Conservation (phyloP, 345 rosid species). For the Eucalyptus pauciflora region DNA sequence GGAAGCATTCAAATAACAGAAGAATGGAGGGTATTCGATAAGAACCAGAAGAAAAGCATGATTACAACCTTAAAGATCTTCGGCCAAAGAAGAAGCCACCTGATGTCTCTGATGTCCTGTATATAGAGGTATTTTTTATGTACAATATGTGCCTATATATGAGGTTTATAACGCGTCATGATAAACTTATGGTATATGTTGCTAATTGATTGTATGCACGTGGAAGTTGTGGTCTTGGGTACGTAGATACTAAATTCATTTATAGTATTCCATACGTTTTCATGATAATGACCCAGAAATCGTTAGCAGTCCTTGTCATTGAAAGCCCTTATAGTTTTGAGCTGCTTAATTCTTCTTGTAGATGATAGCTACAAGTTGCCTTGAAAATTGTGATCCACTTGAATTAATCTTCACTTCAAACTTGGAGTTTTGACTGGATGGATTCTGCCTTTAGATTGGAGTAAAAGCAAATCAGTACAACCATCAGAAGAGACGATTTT, state of each 20-base stretch:
- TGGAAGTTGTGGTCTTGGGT: not conserved
- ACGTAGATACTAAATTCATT: not conserved
- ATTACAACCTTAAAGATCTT: constrained; percentile 53
- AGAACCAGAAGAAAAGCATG: constrained; percentile 34
- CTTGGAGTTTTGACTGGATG: not conserved
- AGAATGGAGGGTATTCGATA: constrained; percentile 28
- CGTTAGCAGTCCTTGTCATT: not conserved
- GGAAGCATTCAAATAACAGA: constrained; percentile 46
- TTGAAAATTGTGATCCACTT: not conserved
- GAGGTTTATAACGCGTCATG: not conserved
- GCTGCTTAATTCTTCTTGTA: not conserved
- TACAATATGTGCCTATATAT: not conserved
- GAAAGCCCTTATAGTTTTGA: not conserved
- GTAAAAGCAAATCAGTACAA: not conserved
- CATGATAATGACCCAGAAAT: not conserved
- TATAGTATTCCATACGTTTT: not conserved
- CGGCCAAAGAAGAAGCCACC: constrained; percentile 35
- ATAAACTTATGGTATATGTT: not conserved
- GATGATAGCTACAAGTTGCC: not conserved
- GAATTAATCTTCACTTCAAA: not conserved
- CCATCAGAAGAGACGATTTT: not conserved
- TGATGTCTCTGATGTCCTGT: constrained; percentile 48
- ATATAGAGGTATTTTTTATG: constrained; percentile 36
- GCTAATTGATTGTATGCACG: not conserved
- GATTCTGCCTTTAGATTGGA: not conserved